Evolutionary conservation across 2,329 filamentous ascomycete genomes (phyloP).

Genomic region (Pseudodiploospora longispora): DNA sequence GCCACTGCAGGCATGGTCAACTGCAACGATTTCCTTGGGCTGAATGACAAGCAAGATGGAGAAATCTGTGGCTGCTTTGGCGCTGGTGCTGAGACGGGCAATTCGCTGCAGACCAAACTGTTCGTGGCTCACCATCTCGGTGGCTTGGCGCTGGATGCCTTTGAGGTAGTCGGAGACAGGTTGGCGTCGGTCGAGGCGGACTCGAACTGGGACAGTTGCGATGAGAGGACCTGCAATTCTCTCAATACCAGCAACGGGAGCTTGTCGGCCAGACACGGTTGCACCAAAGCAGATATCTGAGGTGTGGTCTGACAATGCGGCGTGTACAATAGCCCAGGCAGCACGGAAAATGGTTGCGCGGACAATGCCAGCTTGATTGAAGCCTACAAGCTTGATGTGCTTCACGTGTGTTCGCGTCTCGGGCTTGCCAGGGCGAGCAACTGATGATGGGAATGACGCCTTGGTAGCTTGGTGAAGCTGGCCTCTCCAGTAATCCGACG

Average conservation of each 20-base stretch:
- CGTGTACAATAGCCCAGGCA: conserved; percentile 1
- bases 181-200: conserved; percentile 23
- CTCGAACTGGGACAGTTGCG: conserved; percentile 32
- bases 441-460: neutral
- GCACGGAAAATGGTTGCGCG: conserved; percentile 1
- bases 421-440: neutral
- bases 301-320: conserved; percentile 27
- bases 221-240: conserved; percentile 22
- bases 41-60: conserved; percentile 21
- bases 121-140: conserved; percentile 10
- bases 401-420: neutral
- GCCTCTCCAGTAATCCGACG: neutral
- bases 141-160: conserved; percentile 8
- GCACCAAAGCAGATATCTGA: conserved; percentile 34
- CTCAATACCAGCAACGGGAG: conserved; percentile 12
- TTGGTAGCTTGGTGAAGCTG: neutral
- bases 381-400: neutral
- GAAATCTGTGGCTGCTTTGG: conserved; percentile 15
- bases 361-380: neutral
- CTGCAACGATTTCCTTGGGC: conserved; percentile 5
- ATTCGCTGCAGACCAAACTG: conserved; percentile 13
- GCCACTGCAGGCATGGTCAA: neutral
- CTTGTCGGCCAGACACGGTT: conserved; percentile 31
- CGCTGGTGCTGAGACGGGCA: conserved; percentile 6
- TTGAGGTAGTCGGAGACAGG: conserved; percentile 6